Base-by-base conservation (phyloP, 1,284 basidiomycete species). In the Marasmius sp. region DNA sequence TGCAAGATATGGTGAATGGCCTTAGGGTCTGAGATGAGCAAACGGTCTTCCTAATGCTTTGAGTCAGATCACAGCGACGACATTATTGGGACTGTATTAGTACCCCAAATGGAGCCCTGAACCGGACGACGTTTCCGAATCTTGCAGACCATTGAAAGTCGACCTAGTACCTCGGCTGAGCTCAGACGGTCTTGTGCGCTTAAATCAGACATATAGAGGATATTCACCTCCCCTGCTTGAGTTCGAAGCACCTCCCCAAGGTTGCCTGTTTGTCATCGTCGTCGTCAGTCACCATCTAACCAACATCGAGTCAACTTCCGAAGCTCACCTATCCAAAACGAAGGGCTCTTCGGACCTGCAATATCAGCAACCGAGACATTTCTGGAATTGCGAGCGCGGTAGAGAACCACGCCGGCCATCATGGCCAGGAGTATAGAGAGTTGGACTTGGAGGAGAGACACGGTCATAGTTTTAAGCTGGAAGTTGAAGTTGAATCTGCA, bases 1-100 rank as follows among this genome's bases (percentile, higher is more conserved):
- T 68, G 67, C 20, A 61, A 41, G 45, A 68, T 65, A 43, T 67
- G 61, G 34, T 65, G 67, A 4, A 68, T 37, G 7, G 67, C 67
- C 39, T 66, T 68, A 11, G 67, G 66, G 34, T 67, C 66, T 10
- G 62, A 57, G 11, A 68, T 33, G 39, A 64, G 48, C 7, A 69
- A 41, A 14, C 63, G 47, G 57, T 70, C 69, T 34, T 61, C 47
- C 62, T 63, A 33, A 47, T 27, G n/a, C n/a, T 4, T 18, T n/a
- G 8, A 12, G 33, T 41, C 18, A 37, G 39, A 48, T n/a, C 6
- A 16, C 7, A 18, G 16, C 10, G 45, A n/a, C 27, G 45, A 50
- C 8, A n/a, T 36, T 1, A 18, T 7, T 18, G 18, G 22, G 9
- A 14, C 36, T 33, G 16, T 27, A n/a, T 48, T 2, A 43, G 11